Percentiles rank a stretch among this genome's conserved stretches.
Conservation (phyloP, 768 basidiomycete genomes). For the Amyloporia xantha region DNA sequence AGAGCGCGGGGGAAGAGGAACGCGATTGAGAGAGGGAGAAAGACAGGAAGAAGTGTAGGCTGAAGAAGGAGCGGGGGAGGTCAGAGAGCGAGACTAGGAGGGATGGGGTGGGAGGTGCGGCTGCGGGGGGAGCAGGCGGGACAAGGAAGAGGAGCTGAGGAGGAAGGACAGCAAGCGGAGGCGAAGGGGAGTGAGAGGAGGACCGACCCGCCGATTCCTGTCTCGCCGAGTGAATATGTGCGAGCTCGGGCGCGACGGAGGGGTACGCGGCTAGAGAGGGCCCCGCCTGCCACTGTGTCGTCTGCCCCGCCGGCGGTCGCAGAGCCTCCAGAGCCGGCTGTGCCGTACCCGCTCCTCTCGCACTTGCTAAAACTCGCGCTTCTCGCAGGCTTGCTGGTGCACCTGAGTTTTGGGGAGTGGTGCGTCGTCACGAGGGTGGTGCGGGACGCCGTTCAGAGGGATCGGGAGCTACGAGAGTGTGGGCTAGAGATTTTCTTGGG, state of each 20-base stretch:
- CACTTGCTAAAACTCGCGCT: slow-evolving; percentile 51
- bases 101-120: background rate
- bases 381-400: slow-evolving; percentile 46
- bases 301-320: background rate
- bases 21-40: background rate
- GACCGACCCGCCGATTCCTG: slow-evolving; percentile 13
- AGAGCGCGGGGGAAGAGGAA: background rate
- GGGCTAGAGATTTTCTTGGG: slow-evolving; percentile 63
- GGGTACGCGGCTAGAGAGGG: slow-evolving; percentile 33
- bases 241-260: slow-evolving; percentile 34
- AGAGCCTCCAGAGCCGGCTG: background rate
- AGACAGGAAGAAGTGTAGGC: too few relatives aligned
- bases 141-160: background rate
- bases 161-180: background rate
- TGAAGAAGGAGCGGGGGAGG: slow-evolving; percentile 1
- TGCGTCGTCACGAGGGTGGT: slow-evolving; percentile 47
- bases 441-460: slow-evolving; percentile 41
- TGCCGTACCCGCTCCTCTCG: slow-evolving; percentile 42
- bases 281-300: slow-evolving; percentile 18
- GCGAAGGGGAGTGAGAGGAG: background rate
- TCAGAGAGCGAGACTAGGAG: too few relatives aligned
- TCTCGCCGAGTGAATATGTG: slow-evolving; percentile 34
- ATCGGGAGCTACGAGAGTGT: slow-evolving; percentile 47
- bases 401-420: slow-evolving; percentile 71
- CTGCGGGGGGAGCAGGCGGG: background rate